Evolutionary conservation across 1,284 basidiomycete species (phyloP).

Genomic region (Volvariella volvacea): DNA sequence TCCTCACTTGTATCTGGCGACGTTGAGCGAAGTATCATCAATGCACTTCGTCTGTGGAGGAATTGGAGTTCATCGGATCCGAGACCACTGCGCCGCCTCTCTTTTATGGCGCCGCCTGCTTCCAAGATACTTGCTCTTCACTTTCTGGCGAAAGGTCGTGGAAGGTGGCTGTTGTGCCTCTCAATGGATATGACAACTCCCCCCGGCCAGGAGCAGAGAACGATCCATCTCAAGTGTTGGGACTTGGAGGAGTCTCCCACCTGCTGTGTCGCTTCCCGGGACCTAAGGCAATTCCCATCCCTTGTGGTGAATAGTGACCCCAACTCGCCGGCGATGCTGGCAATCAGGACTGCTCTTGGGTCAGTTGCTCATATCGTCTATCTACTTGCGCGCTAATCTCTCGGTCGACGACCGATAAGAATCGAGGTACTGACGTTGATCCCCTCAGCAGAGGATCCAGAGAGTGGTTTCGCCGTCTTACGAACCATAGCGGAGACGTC

Average conservation of each 20-base stretch:
- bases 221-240: constrained; percentile 48
- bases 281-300: constrained; percentile 26
- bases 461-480: constrained; percentile 27
- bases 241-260: constrained; percentile 28
- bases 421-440: constrained; percentile 26
- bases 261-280: constrained; percentile 29
- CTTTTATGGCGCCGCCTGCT: constrained; percentile 11
- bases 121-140: constrained; percentile 33
- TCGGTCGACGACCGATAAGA: too few species aligned
- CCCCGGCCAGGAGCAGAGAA: constrained; percentile 8
- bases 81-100: constrained; percentile 20
- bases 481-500: constrained; percentile 22
- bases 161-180: constrained; percentile 40
- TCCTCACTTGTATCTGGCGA: too few species aligned
- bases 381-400: constrained; percentile 25
- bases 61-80: constrained; percentile 44
- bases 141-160: constrained; percentile 33
- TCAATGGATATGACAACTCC: constrained; percentile 17
- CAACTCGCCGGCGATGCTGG: constrained; percentile 23
- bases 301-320: constrained; percentile 33
- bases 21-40: constrained; percentile 31
- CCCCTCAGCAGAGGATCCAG: constrained; percentile 23
- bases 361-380: constrained; percentile 18
- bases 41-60: constrained; percentile 32
- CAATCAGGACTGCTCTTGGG: constrained; percentile 34